phyloP scores from a whole-genome alignment of 306 rosid species.

The Casuarina cunninghamiana region DNA sequence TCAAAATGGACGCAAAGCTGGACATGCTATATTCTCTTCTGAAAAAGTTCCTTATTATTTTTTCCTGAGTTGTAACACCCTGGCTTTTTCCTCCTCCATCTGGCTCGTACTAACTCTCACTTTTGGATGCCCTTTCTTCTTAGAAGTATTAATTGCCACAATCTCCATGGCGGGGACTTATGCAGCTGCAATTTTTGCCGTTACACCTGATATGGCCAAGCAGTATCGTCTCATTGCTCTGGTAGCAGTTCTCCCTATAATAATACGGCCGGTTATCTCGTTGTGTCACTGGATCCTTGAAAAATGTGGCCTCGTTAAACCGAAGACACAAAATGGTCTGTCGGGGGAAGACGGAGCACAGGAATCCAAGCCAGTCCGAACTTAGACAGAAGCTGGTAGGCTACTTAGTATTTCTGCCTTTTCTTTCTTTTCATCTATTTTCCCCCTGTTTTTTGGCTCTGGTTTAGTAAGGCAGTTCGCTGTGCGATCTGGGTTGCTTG shows the following conservation, averaged over 20 bases:
- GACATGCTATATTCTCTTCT: background rate
- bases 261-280: too few species aligned
- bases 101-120: constrained; percentile 29
- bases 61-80: constrained; percentile 34
- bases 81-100: constrained; percentile 31
- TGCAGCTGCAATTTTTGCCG: constrained; percentile 33
- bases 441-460: too few species aligned
- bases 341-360: too few species aligned
- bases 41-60: constrained; percentile 12
- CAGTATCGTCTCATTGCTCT: background rate
- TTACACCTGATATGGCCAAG: constrained; percentile 3
- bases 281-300: too few species aligned
- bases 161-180: constrained; percentile 35
- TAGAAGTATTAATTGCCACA: constrained; percentile 24
- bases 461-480: too few species aligned
- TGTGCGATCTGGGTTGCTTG: too few species aligned
- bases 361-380: too few species aligned
- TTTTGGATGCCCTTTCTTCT: constrained; percentile 28
- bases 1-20: background rate
- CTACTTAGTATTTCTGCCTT: too few species aligned
- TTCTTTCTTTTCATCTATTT: too few species aligned
- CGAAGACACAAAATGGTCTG: too few species aligned
- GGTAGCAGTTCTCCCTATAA: background rate
- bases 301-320: too few species aligned
- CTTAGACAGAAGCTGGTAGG: too few species aligned